Evolutionary conservation across 2,329 filamentous ascomycete species (phyloP).

Genomic region (Ceratocystis smalleyi): DNA sequence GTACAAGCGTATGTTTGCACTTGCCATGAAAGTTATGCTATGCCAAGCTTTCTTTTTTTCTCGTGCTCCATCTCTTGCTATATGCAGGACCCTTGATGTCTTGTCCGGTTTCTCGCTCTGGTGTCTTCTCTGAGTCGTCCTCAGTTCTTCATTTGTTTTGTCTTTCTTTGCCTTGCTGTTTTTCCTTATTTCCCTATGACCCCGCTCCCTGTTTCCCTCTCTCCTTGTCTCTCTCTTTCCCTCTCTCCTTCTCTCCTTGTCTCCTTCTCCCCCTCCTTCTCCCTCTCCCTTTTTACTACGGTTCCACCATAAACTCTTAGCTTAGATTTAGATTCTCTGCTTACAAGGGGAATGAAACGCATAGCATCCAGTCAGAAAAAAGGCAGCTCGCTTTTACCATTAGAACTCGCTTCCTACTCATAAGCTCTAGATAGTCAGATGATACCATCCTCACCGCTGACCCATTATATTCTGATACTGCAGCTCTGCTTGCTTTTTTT

Average conservation of each 20-base stretch:
- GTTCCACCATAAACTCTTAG: neutral
- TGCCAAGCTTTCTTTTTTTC: neutral
- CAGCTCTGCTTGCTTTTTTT: neutral
- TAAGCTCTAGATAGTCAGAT: neutral
- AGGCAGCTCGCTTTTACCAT: neutral
- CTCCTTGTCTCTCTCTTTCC: neutral
- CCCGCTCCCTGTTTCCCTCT: neutral
- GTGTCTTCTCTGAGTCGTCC: neutral
- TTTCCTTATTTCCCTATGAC: neutral
- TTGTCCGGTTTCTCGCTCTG: neutral
- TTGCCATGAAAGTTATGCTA: neutral
- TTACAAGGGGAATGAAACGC: slow-evolving; percentile 4
- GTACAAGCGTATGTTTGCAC: neutral
- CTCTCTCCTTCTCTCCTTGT: neutral
- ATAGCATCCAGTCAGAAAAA: neutral
- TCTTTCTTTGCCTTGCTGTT: neutral
- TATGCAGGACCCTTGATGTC: neutral
- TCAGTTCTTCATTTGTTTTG: neutral
- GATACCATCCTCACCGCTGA: too few relatives aligned
- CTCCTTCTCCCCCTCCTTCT: neutral
- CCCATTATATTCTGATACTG: neutral
- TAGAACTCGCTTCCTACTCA: neutral
- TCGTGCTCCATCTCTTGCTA: neutral
- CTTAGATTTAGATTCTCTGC: neutral
- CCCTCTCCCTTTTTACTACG: neutral